Percentiles rank a stretch among this genome's conserved stretches.
phyloP scores from a whole-genome alignment of 768 basidiomycete species.

The Dentipellis sp. region DNA sequence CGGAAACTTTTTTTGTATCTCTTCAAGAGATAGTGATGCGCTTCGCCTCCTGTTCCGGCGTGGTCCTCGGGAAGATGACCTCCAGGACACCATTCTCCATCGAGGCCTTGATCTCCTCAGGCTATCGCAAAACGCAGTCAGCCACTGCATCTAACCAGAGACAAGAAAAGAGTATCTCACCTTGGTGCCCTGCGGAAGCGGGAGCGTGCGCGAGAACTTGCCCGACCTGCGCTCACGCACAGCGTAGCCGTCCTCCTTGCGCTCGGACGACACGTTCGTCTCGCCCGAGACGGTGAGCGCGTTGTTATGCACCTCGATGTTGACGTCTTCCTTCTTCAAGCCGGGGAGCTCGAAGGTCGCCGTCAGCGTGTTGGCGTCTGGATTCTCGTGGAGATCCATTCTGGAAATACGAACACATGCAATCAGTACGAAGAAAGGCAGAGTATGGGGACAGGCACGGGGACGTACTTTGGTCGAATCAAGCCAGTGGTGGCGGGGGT shows the following conservation, averaged over 20 bases:
- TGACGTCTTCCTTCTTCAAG: constrained; percentile 34
- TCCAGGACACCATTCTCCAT: no score
- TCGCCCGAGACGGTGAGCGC: constrained; percentile 45
- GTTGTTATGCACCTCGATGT: constrained; percentile 42
- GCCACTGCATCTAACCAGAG: no score
- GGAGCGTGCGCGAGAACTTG: no score
- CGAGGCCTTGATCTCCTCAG: no score
- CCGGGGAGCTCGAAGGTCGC: constrained; percentile 26
- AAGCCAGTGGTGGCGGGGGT: background rate
- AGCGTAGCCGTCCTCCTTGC: constrained; percentile 26
- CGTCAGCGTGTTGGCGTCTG: constrained; percentile 36
- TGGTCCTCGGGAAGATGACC: no score
- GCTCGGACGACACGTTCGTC: constrained; percentile 22
- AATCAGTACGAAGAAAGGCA: background rate
- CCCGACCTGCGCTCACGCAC: constrained; percentile 21
- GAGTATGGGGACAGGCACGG: background rate
- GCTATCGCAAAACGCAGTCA: no score
- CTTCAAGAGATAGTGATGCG: no score
- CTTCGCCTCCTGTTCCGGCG: no score
- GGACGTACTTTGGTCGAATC: constrained; percentile 9
- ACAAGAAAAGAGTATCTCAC: no score
- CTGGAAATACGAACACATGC: constrained; percentile 18
- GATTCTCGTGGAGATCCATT: constrained; percentile 47
- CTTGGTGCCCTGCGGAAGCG: no score
- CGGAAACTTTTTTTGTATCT: no score